Evolutionary conservation across 2,329 filamentous ascomycete genomes (phyloP).

Genomic region (Fusarium sp.): DNA sequence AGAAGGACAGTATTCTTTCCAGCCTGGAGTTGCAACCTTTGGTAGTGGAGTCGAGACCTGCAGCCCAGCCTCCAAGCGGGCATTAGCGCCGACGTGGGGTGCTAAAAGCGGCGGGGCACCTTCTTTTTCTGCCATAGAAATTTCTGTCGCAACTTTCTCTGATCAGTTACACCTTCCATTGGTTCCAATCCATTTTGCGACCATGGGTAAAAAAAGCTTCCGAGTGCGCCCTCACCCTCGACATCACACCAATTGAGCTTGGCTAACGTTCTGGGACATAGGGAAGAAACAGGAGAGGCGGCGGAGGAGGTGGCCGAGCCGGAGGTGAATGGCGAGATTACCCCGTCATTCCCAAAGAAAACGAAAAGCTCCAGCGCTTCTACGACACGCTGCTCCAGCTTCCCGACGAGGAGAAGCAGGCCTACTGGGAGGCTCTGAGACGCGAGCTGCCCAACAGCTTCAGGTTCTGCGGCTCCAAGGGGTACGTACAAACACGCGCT

Average conservation of each 20-base stretch:
- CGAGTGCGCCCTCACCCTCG: slow-evolving; percentile 47
- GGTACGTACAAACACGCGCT: slow-evolving; percentile 64
- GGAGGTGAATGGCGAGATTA: slow-evolving; percentile 55
- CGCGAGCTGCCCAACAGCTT: slow-evolving; percentile 97
- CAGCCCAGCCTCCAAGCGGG: slow-evolving; percentile 26
- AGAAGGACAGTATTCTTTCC: not conserved
- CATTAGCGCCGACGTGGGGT: slow-evolving; percentile 43
- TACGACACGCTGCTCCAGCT: slow-evolving; percentile 86
- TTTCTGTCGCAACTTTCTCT: slow-evolving; percentile 47
- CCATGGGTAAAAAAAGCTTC: slow-evolving; percentile 58
- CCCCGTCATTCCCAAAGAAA: slow-evolving; percentile 76
- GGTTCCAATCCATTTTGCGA: slow-evolving; percentile 46
- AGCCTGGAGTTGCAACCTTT: no score
- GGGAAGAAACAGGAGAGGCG: slow-evolving; percentile 57
- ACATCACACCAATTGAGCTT: slow-evolving; percentile 25
- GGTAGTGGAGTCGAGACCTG: not conserved
- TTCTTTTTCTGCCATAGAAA: slow-evolving; percentile 39
- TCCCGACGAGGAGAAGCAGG: slow-evolving; percentile 81
- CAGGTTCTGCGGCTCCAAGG: slow-evolving; percentile 95
- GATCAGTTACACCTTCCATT: slow-evolving; percentile 13
- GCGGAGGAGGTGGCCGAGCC: slow-evolving; percentile 49
- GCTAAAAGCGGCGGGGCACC: slow-evolving; percentile 43
- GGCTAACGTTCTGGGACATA: slow-evolving; percentile 43
- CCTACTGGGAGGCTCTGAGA: slow-evolving; percentile 88
- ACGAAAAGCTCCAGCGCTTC: slow-evolving; percentile 88